These are phyloP conservation scores for Annona squamosa DNA, from an alignment of 164 flowering plant species.

Conservation along the genomic window DNA sequence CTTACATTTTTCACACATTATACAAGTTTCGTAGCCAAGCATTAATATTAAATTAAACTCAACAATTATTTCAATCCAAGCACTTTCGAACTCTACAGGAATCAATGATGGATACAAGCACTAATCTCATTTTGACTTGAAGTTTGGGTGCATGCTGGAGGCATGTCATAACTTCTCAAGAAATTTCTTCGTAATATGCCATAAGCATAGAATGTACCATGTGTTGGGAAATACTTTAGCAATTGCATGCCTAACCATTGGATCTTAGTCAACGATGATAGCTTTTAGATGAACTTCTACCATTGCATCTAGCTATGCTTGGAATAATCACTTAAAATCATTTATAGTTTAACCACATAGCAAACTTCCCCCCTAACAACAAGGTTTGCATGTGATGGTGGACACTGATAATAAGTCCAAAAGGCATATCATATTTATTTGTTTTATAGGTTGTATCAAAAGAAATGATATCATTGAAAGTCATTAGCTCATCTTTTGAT, in stretches of 20 bases:
- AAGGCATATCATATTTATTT: not conserved
- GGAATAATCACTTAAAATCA: not conserved
- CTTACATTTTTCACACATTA: no score
- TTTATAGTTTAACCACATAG: not conserved
- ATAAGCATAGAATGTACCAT: not conserved
- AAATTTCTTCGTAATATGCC: not conserved
- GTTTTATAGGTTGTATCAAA: not conserved
- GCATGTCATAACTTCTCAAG: not conserved
- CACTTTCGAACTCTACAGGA: no score
- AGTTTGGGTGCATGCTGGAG: no score
- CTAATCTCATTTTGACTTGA: no score
- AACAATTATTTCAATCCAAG: no score
- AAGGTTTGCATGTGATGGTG: not conserved
- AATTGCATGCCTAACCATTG: not conserved
- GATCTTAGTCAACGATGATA: not conserved
- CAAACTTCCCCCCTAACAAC: not conserved
- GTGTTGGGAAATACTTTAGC: not conserved
- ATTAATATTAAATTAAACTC: no score
- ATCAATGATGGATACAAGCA: no score
- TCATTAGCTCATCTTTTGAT: no score
- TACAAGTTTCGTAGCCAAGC: no score
- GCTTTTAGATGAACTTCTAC: not conserved
- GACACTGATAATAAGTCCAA: not conserved
- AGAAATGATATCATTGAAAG: not conserved
- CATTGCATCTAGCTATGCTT: not conserved